Conservation (phyloP, 73 alveolate genomes). For the Paramecium sexaurelia region DNA sequence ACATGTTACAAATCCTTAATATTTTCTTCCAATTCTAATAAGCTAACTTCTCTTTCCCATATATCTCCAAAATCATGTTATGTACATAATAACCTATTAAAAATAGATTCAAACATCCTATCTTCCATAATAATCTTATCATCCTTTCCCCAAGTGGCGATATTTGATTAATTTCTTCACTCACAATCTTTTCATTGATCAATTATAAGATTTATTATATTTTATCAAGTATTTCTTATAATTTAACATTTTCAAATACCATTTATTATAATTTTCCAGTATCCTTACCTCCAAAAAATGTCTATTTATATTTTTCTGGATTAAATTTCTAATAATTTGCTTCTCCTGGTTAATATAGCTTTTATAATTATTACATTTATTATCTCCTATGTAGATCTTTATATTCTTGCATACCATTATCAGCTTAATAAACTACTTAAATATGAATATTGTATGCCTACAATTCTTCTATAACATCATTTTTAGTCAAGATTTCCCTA, state of each 20-base stretch:
- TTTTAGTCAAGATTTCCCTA: background rate
- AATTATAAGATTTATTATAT: background rate
- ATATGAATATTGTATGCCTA: background rate
- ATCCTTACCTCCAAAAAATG: background rate
- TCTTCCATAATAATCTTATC: constrained; percentile 23
- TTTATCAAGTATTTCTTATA: background rate
- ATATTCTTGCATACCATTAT: background rate
- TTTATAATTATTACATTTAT: background rate
- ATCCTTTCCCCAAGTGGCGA: constrained; percentile 35
- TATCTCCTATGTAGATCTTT: background rate
- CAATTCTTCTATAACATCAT: constrained; percentile 2
- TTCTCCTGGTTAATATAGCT: constrained; percentile 31
- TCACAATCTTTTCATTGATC: background rate
- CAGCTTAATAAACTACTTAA: background rate
- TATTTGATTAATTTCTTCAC: background rate
- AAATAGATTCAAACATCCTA: background rate
- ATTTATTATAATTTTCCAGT: background rate
- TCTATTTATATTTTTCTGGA: background rate
- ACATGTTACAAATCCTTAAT: background rate
- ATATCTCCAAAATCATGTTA: background rate
- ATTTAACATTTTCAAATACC: background rate
- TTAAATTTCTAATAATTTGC: constrained; percentile 9
- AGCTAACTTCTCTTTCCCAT: constrained; percentile 17
- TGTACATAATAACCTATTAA: background rate
- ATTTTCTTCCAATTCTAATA: constrained; percentile 47